A percentile compares a stretch with the other conserved stretches of the same genome.
Conservation (phyloP, 1,139 yeast genomes). For the Citeromyces hawaiiensis region DNA sequence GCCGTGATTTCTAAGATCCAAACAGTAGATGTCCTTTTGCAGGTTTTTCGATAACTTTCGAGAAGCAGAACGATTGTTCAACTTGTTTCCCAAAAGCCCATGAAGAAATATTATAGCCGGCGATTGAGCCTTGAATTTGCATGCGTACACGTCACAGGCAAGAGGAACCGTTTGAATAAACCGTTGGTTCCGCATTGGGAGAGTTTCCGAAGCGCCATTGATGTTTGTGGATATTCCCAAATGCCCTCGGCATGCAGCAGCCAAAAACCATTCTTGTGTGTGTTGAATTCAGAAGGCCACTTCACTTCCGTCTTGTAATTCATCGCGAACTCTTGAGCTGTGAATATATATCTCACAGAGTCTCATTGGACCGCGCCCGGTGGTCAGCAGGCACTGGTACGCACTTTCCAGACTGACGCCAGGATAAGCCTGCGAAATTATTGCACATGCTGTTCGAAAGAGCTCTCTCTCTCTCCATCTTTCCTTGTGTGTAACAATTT, state of each 20-base stretch:
- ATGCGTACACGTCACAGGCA: conserved; percentile 4
- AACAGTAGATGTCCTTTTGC: conserved; percentile 43
- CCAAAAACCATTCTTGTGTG: too few species aligned
- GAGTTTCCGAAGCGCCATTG: not conserved
- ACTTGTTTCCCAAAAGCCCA: conserved; percentile 78
- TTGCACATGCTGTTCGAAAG: too few species aligned
- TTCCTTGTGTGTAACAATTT: too few species aligned
- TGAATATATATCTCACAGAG: too few species aligned
- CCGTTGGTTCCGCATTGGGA: not conserved
- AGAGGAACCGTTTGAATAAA: conserved; percentile 5
- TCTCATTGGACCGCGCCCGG: too few species aligned
- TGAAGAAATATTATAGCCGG: conserved; percentile 66
- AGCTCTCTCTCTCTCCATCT: too few species aligned
- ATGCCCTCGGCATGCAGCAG: not conserved
- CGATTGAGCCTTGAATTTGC: not conserved
- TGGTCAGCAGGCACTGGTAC: too few species aligned
- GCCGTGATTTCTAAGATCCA: conserved; percentile 88
- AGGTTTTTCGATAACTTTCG: conserved; percentile 12
- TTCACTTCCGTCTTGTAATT: too few species aligned
- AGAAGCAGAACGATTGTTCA: conserved; percentile 68
- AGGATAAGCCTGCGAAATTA: too few species aligned
- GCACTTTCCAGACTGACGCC: too few species aligned
- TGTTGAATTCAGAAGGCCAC: too few species aligned
- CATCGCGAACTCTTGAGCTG: too few species aligned
- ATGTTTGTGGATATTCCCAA: not conserved